Conservation (phyloP, 768 basidiomycete species). For the Dioszegia hungarica region DNA sequence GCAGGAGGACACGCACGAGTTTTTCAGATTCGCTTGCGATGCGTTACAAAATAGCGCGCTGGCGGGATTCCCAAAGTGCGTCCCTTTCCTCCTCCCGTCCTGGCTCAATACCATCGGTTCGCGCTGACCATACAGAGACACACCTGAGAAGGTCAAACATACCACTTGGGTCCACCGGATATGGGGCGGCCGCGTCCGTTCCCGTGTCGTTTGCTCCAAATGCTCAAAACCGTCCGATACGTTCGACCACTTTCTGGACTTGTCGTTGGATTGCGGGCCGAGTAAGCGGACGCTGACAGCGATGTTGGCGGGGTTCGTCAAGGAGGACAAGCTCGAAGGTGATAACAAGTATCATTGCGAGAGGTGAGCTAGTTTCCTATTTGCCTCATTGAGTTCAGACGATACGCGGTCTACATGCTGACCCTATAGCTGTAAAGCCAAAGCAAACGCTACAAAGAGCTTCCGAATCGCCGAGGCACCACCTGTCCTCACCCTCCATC, state of each 20-base stretch:
- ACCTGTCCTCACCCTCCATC: slow-evolving; percentile 78
- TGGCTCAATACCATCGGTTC: neutral
- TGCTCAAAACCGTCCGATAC: slow-evolving; percentile 91
- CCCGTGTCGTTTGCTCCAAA: slow-evolving; percentile 75
- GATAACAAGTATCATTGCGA: slow-evolving; percentile 98
- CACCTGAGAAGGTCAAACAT: slow-evolving; percentile 53
- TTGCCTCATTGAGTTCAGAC: too few species aligned
- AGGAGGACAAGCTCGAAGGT: slow-evolving; percentile 75
- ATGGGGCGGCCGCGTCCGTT: slow-evolving; percentile 87
- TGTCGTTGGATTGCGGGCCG: slow-evolving; percentile 81
- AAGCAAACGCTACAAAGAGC: slow-evolving; percentile 81
- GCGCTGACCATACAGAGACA: slow-evolving; percentile 29
- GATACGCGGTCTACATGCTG: neutral
- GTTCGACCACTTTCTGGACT: slow-evolving; percentile 88
- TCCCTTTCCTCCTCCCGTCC: slow-evolving; percentile 14
- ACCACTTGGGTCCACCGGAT: slow-evolving; percentile 92
- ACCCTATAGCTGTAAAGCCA: slow-evolving; percentile 73
- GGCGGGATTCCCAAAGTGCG: slow-evolving; percentile 64
- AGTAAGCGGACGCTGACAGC: slow-evolving; percentile 54
- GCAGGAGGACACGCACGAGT: slow-evolving; percentile 98
- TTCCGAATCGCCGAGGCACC: slow-evolving; percentile 88
- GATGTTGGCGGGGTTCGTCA: slow-evolving; percentile 57
- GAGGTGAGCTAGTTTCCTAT: slow-evolving; percentile 65
- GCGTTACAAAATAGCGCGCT: slow-evolving; percentile 80
- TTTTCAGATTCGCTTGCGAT: slow-evolving; percentile 89